These are phyloP conservation scores for Cyberlindnera suaveolens DNA, from an alignment of 805 yeast species.

Conservation along the genomic window DNA sequence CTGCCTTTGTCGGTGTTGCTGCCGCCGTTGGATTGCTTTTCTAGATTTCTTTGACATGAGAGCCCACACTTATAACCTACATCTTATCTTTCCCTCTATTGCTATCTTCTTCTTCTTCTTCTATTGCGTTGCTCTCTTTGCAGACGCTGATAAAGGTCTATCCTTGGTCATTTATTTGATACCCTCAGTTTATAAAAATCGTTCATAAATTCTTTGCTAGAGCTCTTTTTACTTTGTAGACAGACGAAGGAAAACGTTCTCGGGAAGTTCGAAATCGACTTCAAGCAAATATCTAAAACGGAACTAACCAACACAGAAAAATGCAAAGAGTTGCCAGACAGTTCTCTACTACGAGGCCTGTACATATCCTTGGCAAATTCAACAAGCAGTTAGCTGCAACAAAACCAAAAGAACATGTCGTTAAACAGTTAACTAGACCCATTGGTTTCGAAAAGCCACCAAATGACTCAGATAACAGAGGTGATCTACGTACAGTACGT, in stretches of 20 bases:
- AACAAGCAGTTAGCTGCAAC: slow-evolving; percentile 30
- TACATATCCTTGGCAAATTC: slow-evolving; percentile 25
- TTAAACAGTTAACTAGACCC: slow-evolving; percentile 35
- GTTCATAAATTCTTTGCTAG: too few species aligned
- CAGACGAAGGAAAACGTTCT: too few species aligned
- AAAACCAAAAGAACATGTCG: slow-evolving; percentile 30
- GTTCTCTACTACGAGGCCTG: slow-evolving; percentile 6
- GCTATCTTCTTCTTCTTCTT: background rate
- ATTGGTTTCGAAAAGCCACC: slow-evolving; percentile 40
- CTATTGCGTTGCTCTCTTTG: background rate
- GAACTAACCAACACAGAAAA: background rate
- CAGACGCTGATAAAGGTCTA: too few species aligned
- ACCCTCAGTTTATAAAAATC: too few species aligned
- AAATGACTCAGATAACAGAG: slow-evolving; percentile 30
- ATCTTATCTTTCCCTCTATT: too few species aligned
- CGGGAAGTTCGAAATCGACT: too few species aligned
- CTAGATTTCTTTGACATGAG: slow-evolving; percentile 2
- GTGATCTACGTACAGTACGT: slow-evolving; percentile 31
- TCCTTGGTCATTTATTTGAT: too few species aligned
- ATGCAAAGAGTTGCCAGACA: background rate
- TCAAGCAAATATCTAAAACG: background rate
- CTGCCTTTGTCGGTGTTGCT: slow-evolving; percentile 36
- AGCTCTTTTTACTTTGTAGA: background rate
- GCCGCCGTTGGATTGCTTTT: slow-evolving; percentile 17
- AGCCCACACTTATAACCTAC: too few species aligned